Percentiles rank a stretch among this genome's conserved stretches.
phyloP scores from a whole-genome alignment of 192 early-diverging fungal species.

The Coemansia aciculifera region DNA sequence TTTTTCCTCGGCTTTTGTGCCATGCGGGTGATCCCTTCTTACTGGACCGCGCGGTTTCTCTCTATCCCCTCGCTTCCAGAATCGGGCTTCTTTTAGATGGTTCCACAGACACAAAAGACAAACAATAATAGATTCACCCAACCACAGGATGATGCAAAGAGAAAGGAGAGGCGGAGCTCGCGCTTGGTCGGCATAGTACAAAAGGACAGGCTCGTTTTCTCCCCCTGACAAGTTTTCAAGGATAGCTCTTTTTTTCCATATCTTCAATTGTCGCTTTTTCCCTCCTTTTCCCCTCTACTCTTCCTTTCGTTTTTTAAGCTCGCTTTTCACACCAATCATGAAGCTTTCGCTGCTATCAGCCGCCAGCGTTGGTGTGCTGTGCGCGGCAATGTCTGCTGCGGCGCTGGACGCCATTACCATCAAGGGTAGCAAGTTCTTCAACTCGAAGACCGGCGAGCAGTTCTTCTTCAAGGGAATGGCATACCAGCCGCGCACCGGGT shows the following conservation, averaged over 20 bases:
- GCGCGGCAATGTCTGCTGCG: slow-evolving; percentile 18
- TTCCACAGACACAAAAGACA: slow-evolving; percentile 3
- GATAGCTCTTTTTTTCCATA: too few species aligned
- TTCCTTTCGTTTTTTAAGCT: neutral
- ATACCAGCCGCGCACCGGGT: slow-evolving; percentile 64
- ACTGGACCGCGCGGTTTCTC: neutral
- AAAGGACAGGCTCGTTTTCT: neutral
- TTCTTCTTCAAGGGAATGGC: slow-evolving; percentile 76
- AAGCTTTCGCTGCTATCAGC: slow-evolving; percentile 22
- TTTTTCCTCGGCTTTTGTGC: neutral
- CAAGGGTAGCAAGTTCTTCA: slow-evolving; percentile 73
- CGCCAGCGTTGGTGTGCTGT: slow-evolving; percentile 24
- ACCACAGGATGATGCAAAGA: neutral
- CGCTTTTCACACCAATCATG: slow-evolving; percentile 13
- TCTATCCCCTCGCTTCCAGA: neutral
- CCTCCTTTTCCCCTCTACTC: neutral
- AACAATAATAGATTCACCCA: slow-evolving; percentile 1
- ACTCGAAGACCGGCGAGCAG: slow-evolving; percentile 68
- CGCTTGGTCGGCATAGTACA: neutral
- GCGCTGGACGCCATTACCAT: slow-evolving; percentile 66
- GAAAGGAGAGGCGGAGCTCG: neutral
- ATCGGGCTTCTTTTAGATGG: neutral
- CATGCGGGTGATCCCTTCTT: neutral
- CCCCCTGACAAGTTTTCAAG: neutral
- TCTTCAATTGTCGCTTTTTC: neutral